Evolutionary conservation across 768 basidiomycete genomes (phyloP), one percentile per base, ranked within the genome.

Genomic region (Lentinula aciculospora): DNA sequence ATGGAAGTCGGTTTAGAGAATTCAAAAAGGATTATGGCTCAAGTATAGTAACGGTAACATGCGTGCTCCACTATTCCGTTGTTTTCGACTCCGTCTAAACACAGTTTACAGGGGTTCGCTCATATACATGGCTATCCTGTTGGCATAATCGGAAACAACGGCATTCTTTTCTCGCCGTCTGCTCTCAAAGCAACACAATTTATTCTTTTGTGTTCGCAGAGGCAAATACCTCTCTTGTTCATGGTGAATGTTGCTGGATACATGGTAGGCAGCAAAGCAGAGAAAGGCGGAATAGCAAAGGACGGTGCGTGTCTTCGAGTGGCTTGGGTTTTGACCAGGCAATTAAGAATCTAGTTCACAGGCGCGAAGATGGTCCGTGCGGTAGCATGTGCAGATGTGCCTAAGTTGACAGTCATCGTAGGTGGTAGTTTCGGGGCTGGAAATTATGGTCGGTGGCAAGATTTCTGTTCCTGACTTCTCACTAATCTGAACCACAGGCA

Each of bases 241-340:
- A 80, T 98, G 40, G 94, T 96, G 45, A 98, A 98, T 66, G 92
- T 97, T n/a, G 92, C 92, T 2, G 87, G 91, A 12, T 98, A 97
- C 66, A 98, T 97, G 94, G 94, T 98, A 3, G 94, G 94, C 4
- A 94, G 91, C 4, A 95, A 94, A 62, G 95, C 95, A 19, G 94
- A 98, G 73, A 83, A 82, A 64, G 94, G 92, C 2, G 94, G 94
- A 0, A 98, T 98, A 62, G 94, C 94, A 4, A 95, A 95, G 72
- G 93, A 97, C 66, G 91, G 91, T 74, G 21, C 29, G 58, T 57
- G 15, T 3, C 4, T 15, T 36, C 51, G 7, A 19, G 31, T n/a
- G 3, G 36, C 7, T 42, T 54, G 2, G 42, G 13, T 32, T 15
- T 58, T 49, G 12, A 31, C 53, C 57, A 39, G n/a, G n/a, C n/a